Percentiles rank a stretch among this genome's conserved stretches.
These are phyloP conservation scores for Fraxinus dipetala DNA, from an alignment of 305 asterid species.

Conservation along the genomic window DNA sequence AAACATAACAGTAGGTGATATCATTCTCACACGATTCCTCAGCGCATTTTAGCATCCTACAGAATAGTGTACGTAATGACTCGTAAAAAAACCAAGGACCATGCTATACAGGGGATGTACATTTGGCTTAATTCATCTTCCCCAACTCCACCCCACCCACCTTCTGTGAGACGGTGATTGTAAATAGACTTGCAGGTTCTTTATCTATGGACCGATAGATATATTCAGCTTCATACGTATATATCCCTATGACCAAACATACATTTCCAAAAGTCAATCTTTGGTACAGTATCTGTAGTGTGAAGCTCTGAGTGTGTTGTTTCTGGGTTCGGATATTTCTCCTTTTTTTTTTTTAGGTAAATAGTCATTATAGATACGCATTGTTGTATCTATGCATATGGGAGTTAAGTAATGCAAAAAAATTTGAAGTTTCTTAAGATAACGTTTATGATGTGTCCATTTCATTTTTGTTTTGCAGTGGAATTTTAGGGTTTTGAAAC, in stretches of 20 bases:
- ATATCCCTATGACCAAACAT: constrained; percentile 27
- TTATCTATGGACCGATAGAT: constrained; percentile 18
- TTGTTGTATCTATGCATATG: constrained; percentile 15
- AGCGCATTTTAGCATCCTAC: constrained; percentile 38
- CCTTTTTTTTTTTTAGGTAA: not conserved
- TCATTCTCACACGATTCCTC: constrained; percentile 3
- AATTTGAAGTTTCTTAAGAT: not conserved
- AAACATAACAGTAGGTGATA: not conserved
- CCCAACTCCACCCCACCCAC: not conserved
- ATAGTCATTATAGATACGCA: constrained; percentile 8
- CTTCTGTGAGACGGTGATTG: not conserved
- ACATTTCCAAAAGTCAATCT: constrained; percentile 10
- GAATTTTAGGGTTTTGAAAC: constrained; percentile 20
- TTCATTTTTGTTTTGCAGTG: constrained; percentile 18
- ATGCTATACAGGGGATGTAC: too few relatives aligned
- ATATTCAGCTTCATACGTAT: not conserved
- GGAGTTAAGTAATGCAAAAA: not conserved
- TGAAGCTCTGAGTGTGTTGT: constrained; percentile 22
- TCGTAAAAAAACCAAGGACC: constrained; percentile 22
- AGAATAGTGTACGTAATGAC: constrained; percentile 13
- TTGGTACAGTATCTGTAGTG: constrained; percentile 16
- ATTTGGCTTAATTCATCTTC: not conserved
- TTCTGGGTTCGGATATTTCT: constrained; percentile 2
- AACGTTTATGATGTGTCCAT: constrained; percentile 23
- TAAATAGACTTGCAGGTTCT: constrained; percentile 24